A percentile compares a stretch with the other conserved stretches of the same genome.
Evolutionary conservation across 345 rosid species (phyloP).

Genomic region (Reutealis trisperma): DNA sequence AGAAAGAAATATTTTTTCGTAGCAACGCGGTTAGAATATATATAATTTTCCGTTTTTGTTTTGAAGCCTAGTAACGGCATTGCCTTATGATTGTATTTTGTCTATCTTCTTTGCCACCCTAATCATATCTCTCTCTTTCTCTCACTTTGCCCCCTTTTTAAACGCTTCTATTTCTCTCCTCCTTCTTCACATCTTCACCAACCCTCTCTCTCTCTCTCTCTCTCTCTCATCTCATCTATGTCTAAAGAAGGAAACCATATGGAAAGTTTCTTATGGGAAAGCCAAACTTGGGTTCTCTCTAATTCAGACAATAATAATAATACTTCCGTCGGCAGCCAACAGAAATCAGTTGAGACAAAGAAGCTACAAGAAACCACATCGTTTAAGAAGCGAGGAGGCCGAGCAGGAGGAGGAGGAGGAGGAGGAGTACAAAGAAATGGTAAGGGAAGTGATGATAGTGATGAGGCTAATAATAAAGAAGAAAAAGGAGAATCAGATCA

Average conservation of each 20-base stretch:
- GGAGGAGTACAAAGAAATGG: neutral
- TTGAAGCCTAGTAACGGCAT: conserved; percentile 56
- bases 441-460: conserved; percentile 11
- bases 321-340: conserved; percentile 16
- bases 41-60: conserved; percentile 42
- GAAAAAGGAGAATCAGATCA: conserved; percentile 41
- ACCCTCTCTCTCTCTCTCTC: neutral
- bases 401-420: neutral
- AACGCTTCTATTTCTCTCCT: conserved; percentile 10
- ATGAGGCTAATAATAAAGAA: conserved; percentile 23
- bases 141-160: conserved; percentile 22
- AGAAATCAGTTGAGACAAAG: conserved; percentile 6
- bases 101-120: conserved; percentile 22
- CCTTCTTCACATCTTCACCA: neutral
- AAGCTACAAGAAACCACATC: neutral
- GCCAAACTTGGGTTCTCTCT: conserved; percentile 36
- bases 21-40: conserved; percentile 9
- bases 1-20: too few species aligned
- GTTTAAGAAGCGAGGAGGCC: conserved; percentile 5
- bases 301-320: conserved; percentile 33
- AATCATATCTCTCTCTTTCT: conserved; percentile 11
- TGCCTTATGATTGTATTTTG: conserved; percentile 63
- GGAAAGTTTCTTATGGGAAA: conserved; percentile 35
- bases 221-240: conserved; percentile 9
- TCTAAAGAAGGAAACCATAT: conserved; percentile 16